These are phyloP conservation scores for Passiflora organensis DNA, from an alignment of 345 rosid species.

Conservation along the genomic window DNA sequence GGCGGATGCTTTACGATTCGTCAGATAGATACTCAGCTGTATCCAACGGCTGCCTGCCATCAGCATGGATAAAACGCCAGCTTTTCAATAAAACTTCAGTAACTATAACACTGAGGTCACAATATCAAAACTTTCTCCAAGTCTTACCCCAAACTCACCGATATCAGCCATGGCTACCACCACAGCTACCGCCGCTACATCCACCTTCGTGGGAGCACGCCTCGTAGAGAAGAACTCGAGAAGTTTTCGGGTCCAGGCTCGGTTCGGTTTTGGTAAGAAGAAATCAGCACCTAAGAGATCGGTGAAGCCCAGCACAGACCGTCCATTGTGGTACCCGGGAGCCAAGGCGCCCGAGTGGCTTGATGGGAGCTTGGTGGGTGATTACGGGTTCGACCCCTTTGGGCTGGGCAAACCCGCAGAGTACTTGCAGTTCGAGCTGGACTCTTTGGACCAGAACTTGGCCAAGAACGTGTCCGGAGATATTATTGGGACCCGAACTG, in stretches of 20 bases:
- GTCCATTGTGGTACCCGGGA: conserved; percentile 70
- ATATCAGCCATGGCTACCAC: conserved; percentile 46
- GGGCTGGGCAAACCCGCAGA: conserved; percentile 69
- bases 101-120: not conserved
- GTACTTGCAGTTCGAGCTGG: conserved; percentile 65
- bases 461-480: conserved; percentile 54
- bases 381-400: conserved; percentile 74
- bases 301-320: conserved; percentile 26
- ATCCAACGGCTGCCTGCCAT: conserved; percentile 40
- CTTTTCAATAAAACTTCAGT: conserved; percentile 14
- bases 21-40: conserved; percentile 64
- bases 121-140: not conserved
- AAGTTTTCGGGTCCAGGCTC: conserved; percentile 42
- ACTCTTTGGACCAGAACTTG: conserved; percentile 74
- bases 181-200: conserved; percentile 53
- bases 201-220: conserved; percentile 59
- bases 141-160: not conserved
- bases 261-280: conserved; percentile 54
- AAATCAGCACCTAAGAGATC: conserved; percentile 37
- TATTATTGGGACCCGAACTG: conserved; percentile 53
- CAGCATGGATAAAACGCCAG: conserved; percentile 24
- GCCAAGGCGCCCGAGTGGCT: conserved; percentile 60
- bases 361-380: conserved; percentile 66
- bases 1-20: conserved; percentile 27
- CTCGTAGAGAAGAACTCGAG: conserved; percentile 32